These are phyloP conservation scores for Cyberlindnera galapagoensis DNA, from an alignment of 805 yeast genomes.

Conservation along the genomic window DNA sequence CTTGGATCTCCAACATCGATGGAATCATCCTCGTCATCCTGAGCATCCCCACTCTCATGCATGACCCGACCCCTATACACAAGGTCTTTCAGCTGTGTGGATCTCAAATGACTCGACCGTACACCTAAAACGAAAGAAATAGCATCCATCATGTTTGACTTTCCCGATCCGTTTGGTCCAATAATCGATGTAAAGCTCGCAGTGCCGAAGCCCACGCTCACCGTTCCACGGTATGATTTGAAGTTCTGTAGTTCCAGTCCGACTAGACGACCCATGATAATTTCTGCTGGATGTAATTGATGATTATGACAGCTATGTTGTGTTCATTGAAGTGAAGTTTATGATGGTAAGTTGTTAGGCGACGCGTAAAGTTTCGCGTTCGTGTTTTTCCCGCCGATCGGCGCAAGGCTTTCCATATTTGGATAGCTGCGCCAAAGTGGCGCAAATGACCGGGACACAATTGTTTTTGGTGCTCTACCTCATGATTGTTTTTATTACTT, in stretches of 20 bases:
- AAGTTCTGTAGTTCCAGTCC: conserved; percentile 80
- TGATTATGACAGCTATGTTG: background rate
- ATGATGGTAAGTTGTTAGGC: no score
- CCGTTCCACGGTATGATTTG: conserved; percentile 81
- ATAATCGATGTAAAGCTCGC: conserved; percentile 83
- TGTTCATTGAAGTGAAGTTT: background rate
- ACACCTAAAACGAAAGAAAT: conserved; percentile 91
- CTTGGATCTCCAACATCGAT: conserved; percentile 21
- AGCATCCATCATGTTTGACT: conserved; percentile 96
- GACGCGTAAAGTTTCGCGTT: no score
- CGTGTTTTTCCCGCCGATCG: no score
- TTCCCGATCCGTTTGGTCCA: conserved; percentile 99
- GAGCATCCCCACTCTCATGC: no score
- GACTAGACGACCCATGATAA: conserved; percentile 69
- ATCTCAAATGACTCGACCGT: conserved; percentile 66
- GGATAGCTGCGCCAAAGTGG: no score
- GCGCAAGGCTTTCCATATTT: no score
- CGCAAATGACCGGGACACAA: background rate
- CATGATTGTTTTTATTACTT: no score
- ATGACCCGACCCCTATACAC: conserved; percentile 64
- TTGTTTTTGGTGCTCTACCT: no score
- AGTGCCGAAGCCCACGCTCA: conserved; percentile 76
- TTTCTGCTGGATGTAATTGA: background rate
- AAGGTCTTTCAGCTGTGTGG: conserved; percentile 65
- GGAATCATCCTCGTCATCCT: conserved; percentile 18